Percentiles rank a stretch among this genome's conserved stretches.
phyloP scores from a whole-genome alignment of 2,329 filamentous ascomycete species.

The Meredithiella fracta region DNA sequence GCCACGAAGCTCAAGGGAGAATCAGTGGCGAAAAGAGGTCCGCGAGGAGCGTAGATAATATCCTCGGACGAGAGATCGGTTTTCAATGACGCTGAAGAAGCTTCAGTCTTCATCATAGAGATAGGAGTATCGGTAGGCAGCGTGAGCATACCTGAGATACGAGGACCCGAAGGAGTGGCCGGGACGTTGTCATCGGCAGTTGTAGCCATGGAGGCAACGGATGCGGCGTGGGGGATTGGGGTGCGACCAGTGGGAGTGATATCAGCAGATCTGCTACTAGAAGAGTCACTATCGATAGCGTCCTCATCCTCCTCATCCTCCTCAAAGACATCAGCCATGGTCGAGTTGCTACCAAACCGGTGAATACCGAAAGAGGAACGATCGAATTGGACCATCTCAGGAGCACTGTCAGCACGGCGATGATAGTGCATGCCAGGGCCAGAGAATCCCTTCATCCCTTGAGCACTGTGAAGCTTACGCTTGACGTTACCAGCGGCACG shows the following conservation, averaged over 20 bases:
- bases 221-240: constrained; percentile 11
- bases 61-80: constrained; percentile 23
- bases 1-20: constrained; percentile 25
- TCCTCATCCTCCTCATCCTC: constrained; percentile 45
- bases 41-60: constrained; percentile 26
- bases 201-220: constrained; percentile 11
- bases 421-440: constrained; percentile 62
- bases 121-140: constrained; percentile 6
- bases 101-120: constrained; percentile 27
- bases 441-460: constrained; percentile 49
- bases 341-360: constrained; percentile 48
- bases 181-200: constrained; percentile 13
- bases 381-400: constrained; percentile 63
- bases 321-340: constrained; percentile 77
- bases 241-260: constrained; percentile 12
- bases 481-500: constrained; percentile 38
- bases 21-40: constrained; percentile 15
- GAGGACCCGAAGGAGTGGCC: constrained; percentile 12
- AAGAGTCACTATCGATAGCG: constrained; percentile 18
- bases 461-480: constrained; percentile 61
- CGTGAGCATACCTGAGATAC: constrained; percentile 6
- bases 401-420: constrained; percentile 62
- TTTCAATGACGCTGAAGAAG: constrained; percentile 33
- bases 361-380: constrained; percentile 38
- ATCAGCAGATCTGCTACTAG: constrained; percentile 12